phyloP scores from a whole-genome alignment of 345 rosid genomes.

The Bretschneidera sinensis region DNA sequence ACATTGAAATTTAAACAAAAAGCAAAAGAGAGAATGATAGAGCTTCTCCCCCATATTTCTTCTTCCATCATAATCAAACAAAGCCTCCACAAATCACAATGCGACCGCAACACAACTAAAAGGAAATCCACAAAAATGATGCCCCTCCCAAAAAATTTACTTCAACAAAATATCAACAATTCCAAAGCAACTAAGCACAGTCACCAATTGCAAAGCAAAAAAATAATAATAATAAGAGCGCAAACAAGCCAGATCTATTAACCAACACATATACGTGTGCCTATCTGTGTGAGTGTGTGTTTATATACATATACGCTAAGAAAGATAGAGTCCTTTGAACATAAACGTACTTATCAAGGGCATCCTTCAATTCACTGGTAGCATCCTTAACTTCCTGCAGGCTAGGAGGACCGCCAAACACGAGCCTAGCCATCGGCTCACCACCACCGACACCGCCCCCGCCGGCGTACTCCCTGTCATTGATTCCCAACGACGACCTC shows the following conservation, averaged over 20 bases:
- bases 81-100: too few species aligned
- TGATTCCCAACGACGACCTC: conserved; percentile 39
- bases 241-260: neutral
- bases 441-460: conserved; percentile 26
- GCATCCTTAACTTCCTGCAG: conserved; percentile 61
- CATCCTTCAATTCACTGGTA: conserved; percentile 56
- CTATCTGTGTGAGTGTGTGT: neutral
- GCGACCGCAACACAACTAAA: too few species aligned
- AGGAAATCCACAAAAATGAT: too few species aligned
- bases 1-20: too few species aligned
- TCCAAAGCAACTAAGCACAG: too few species aligned
- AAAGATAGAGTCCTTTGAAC: neutral
- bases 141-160: too few species aligned
- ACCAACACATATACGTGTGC: neutral
- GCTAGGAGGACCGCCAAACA: conserved; percentile 50
- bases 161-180: too few species aligned
- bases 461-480: conserved; percentile 62
- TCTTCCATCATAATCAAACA: too few species aligned
- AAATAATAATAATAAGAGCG: too few species aligned
- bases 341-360: conserved; percentile 36
- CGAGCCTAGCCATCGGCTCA: conserved; percentile 53
- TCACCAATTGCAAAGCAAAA: too few species aligned
- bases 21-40: too few species aligned
- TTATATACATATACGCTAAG: neutral
- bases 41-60: too few species aligned